Base-by-base conservation (phyloP, 345 rosid species). In the Microthlaspi erraticum region DNA sequence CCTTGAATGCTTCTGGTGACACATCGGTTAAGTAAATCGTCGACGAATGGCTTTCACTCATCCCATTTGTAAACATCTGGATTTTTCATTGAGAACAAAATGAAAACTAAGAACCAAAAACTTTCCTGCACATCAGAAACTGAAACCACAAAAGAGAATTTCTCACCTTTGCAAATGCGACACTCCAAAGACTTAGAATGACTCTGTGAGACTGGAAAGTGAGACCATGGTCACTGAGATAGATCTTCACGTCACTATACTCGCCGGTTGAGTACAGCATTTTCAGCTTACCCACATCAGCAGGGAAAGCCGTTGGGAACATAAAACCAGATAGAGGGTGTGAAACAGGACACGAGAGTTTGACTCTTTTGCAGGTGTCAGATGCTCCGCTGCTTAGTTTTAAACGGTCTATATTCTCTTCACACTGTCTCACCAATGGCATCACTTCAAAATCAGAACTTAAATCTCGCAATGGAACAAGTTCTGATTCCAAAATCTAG, bases 1-100 rank as follows among this genome's bases (percentile, higher is more conserved):
- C 78, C 60, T 81, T 85, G 77, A 92, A 85, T 59, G 93, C 93
- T 80, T 78, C 87, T 33, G 84, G 70, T n/a, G 94, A 80, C 56
- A 86, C 87, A 80, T 95, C 99, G 32, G 83, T 83, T 58, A 95
- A 73, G 74, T 68, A 81, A 72, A 92, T 79, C 57, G 81, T 88
- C 3, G 88, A 64, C 9, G 93, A 86, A 48, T 59, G 81, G 81
- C 91, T 92, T 85, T 92, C 99, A 26, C 86, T 79, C 99, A 94
- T 94, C 72, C 99, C 98, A 76, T 94, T 94, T 44, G 99, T 94
- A 79, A 94, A 90, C 99, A 94, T 94, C 99, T 94, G 88, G 56
- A 72, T 72, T 38, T 38, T 48, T 55, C 74, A 69, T 60, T 26
- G 11, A 9, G 17, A 26, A 45, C 12, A 4, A 4, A 51, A 60